Percentiles rank a stretch among this genome's conserved stretches.
phyloP scores from a whole-genome alignment of 2,329 filamentous ascomycete genomes.

The Fulvia fulva region DNA sequence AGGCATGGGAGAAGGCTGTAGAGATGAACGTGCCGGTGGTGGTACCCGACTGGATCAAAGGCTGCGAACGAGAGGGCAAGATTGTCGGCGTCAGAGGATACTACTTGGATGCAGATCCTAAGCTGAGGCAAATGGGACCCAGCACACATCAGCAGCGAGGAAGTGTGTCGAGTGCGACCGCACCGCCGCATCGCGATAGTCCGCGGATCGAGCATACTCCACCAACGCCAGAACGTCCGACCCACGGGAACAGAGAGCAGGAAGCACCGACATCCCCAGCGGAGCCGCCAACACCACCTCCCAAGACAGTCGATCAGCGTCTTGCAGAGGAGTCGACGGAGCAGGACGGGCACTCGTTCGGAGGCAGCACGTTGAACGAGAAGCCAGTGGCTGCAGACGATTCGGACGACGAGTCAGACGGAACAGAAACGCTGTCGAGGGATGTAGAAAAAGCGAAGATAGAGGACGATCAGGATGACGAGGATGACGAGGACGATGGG shows the following conservation, averaged over 20 bases:
- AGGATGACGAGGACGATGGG: constrained; percentile 3
- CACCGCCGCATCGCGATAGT: constrained; percentile 36
- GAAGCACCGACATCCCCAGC: constrained; percentile 9
- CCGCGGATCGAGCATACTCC: constrained; percentile 50
- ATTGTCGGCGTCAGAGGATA: constrained; percentile 94
- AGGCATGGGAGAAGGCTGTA: constrained; percentile 91
- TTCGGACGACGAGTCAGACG: constrained; percentile 23
- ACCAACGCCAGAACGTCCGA: constrained; percentile 46
- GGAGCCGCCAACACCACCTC: constrained; percentile 27
- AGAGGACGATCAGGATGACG: constrained; percentile 5
- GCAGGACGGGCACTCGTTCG: constrained; percentile 25
- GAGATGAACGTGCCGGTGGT: constrained; percentile 98
- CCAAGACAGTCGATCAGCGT: constrained; percentile 22
- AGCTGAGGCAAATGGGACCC: constrained; percentile 52
- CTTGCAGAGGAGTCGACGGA: constrained; percentile 25
- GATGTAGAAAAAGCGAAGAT: constrained; percentile 24
- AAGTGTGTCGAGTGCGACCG: constrained; percentile 29
- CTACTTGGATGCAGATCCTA: constrained; percentile 82
- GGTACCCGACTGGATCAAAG: constrained; percentile 92
- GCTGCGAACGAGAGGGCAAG: constrained; percentile 87
- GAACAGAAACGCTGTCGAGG: constrained; percentile 24
- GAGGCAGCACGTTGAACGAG: constrained; percentile 27
- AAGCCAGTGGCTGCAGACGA: constrained; percentile 26
- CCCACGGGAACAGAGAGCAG: constrained; percentile 9
- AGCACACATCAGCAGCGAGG: constrained; percentile 31